Percentiles rank a stretch among this genome's conserved stretches.
Conservation (phyloP, 2,329 filamentous ascomycete species). For the Xylariomycetidae sp. region DNA sequence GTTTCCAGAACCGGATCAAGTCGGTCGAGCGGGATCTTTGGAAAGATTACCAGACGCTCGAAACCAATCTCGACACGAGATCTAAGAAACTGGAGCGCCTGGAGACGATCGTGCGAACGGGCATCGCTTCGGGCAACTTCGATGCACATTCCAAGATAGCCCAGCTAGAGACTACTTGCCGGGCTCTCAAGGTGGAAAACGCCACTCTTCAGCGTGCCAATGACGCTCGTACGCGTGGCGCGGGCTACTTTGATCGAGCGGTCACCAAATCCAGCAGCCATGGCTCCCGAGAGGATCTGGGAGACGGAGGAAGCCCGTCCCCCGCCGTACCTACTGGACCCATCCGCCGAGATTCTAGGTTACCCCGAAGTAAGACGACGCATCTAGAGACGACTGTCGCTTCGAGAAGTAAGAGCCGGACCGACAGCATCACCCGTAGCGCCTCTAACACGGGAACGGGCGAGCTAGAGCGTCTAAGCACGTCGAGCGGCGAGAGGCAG, state of each 20-base stretch:
- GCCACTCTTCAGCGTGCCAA: slow-evolving; percentile 63
- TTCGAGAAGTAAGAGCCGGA: slow-evolving; percentile 17
- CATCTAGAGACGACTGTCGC: slow-evolving; percentile 23
- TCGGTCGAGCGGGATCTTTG: slow-evolving; percentile 84
- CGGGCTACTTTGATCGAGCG: slow-evolving; percentile 19
- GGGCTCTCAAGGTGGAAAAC: slow-evolving; percentile 60
- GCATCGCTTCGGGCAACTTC: slow-evolving; percentile 46
- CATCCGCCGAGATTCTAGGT: slow-evolving; percentile 21
- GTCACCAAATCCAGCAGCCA: slow-evolving; percentile 38
- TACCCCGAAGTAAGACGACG: slow-evolving; percentile 35
- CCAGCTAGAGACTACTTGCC: slow-evolving; percentile 57
- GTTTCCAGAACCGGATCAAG: slow-evolving; percentile 76
- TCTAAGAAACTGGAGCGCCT: slow-evolving; percentile 83
- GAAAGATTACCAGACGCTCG: slow-evolving; percentile 83
- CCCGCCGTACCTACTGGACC: slow-evolving; percentile 53
- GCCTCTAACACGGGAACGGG: slow-evolving; percentile 17
- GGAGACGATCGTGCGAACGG: slow-evolving; percentile 71
- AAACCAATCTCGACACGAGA: slow-evolving; percentile 73
- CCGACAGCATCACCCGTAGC: slow-evolving; percentile 22
- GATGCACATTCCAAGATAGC: slow-evolving; percentile 41
- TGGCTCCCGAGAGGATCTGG: slow-evolving; percentile 25
- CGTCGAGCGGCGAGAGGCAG: slow-evolving; percentile 16
- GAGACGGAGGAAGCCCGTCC: slow-evolving; percentile 43
- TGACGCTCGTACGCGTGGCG: slow-evolving; percentile 48
- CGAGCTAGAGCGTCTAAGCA: slow-evolving; percentile 18